These are phyloP conservation scores for Verticillium klebahnii DNA, from an alignment of 2,329 filamentous ascomycete species.

Conservation along the genomic window DNA sequence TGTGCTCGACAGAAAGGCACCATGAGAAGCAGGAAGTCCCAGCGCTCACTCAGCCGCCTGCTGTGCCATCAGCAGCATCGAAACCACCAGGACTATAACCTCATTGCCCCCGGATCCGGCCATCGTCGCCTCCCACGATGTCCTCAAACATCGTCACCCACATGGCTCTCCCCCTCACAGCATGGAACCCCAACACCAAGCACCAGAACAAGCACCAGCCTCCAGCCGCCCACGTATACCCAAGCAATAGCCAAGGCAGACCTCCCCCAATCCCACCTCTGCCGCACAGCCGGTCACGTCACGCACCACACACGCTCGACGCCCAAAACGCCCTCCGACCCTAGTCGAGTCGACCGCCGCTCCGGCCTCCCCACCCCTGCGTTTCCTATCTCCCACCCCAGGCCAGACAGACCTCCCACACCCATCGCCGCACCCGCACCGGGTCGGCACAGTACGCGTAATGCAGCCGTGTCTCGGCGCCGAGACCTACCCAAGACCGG, in stretches of 20 bases:
- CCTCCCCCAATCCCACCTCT: background rate
- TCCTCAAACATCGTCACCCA: background rate
- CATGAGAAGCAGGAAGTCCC: no score
- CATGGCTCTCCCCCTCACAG: background rate
- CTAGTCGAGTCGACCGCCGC: background rate
- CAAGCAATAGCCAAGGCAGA: background rate
- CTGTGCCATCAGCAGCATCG: no score
- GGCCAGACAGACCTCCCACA: background rate
- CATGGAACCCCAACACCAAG: background rate
- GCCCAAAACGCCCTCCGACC: background rate
- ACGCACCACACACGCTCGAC: background rate
- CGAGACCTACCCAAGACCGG: background rate
- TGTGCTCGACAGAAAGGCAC: no score
- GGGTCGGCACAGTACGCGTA: background rate
- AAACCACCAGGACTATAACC: no score
- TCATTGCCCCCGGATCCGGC: no score
- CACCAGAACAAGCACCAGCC: background rate
- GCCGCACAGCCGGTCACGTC: background rate
- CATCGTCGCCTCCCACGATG: background rate
- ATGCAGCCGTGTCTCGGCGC: background rate
- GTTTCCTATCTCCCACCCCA: background rate
- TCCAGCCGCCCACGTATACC: background rate
- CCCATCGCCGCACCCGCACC: background rate
- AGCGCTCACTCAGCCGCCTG: no score
- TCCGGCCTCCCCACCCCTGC: background rate